Base-by-base conservation (phyloP, 768 basidiomycete species). In the Mycena latifolia region DNA sequence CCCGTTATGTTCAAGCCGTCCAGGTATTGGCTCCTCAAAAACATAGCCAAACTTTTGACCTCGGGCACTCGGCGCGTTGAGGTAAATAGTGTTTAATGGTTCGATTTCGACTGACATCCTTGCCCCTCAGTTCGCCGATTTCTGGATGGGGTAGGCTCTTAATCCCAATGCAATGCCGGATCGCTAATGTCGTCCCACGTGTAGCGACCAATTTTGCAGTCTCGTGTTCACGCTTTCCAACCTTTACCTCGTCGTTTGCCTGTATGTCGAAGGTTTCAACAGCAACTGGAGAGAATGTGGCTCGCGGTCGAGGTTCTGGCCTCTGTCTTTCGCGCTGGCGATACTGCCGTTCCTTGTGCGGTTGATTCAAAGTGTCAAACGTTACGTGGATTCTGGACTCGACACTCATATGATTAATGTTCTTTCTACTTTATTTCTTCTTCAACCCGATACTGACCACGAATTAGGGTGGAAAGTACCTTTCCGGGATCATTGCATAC, bases 391-490 rank as follows among this genome's bases (percentile, higher is more conserved):
- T 73, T 94, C 95, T 2, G 81, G 81, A 39, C 76, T 91, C 41
- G 68, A 79, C 20, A 92, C 91, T 0, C 97, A 99, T 82, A 76
- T 98, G 46, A 86, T 98, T 73, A 99, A 99, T 74, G 96, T 94
- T 59, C 52, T 79, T 71, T 37, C 31, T 33, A 2, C 53, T 6
- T 20, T 55, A 20, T 46, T 5, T 61, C 31, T 8, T 29, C 18
- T 3, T 22, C 31, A 17, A 17, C 18, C 52, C 43, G n/a, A 12
- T 25, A 22, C 41, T 37, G 25, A 52, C 67, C 50, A 24, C 12
- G 35, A n/a, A 52, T 14, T 48, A 96, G 95, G 95, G 88, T 11
- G 95, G 95, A 3, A 96, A 96, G 78, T 98, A 96, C 70, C 82
- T 79, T 4, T 78, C 82, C 55, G 91, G 91, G 1, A 88, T 97